A percentile compares a stretch with the other conserved stretches of the same genome.
Evolutionary conservation across 306 rosid genomes (phyloP).

Genomic region (Benincasa hispida): DNA sequence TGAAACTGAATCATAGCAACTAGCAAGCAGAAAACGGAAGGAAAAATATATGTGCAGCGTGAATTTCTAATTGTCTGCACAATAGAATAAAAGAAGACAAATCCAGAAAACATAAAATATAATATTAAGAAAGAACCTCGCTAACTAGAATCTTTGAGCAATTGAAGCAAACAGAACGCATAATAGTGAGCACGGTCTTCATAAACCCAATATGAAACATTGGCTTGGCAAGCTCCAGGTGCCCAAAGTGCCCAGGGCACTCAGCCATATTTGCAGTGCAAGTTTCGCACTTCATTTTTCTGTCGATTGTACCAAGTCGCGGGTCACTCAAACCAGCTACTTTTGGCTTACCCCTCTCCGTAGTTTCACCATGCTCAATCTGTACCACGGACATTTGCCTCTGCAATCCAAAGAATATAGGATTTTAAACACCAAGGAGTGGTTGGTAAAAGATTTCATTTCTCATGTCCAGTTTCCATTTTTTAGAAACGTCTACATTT

Average conservation of each 20-base stretch:
- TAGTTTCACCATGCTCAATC: constrained; percentile 89
- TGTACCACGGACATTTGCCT: constrained; percentile 97
- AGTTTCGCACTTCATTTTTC: constrained; percentile 90
- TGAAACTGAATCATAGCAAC: background rate
- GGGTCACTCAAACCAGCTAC: constrained; percentile 82
- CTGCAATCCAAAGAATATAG: constrained; percentile 35
- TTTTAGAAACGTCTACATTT: background rate
- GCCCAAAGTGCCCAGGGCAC: constrained; percentile 97
- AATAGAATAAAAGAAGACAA: background rate
- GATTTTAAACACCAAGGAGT: background rate
- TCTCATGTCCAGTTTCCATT: background rate
- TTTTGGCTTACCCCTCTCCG: constrained; percentile 85
- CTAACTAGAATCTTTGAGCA: constrained; percentile 84
- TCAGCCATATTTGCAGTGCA: constrained; percentile 96
- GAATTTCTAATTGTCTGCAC: background rate
- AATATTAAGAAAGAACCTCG: constrained; percentile 32
- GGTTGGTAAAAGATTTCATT: background rate
- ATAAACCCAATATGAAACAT: constrained; percentile 94
- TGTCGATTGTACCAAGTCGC: constrained; percentile 84
- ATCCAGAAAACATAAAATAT: background rate
- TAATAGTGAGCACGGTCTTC: constrained; percentile 65
- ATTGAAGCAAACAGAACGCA: constrained; percentile 94
- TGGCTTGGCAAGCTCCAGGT: constrained; percentile 93
- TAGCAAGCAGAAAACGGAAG: background rate
- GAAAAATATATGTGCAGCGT: background rate